Conservation (phyloP, 2,329 filamentous ascomycete species). For the Epichloe gansuensis region DNA sequence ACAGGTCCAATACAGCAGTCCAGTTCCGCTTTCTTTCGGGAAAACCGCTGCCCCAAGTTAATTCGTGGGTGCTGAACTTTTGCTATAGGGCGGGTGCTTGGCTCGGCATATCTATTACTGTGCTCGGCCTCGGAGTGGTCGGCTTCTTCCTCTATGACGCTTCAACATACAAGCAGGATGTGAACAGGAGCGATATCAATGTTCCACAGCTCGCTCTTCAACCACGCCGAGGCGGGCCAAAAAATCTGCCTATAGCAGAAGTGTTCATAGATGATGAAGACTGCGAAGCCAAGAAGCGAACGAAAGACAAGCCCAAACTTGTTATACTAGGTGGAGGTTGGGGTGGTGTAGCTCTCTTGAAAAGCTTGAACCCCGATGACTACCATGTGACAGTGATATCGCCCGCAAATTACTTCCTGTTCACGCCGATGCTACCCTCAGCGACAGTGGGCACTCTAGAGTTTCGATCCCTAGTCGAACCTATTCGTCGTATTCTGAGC, state of each 20-base stretch:
- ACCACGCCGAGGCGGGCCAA: conserved; percentile 74
- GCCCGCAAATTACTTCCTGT: conserved; percentile 91
- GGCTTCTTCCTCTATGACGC: conserved; percentile 92
- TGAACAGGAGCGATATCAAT: conserved; percentile 55
- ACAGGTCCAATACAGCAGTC: neutral
- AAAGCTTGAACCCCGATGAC: conserved; percentile 77
- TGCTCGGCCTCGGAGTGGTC: conserved; percentile 56
- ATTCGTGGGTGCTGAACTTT: conserved; percentile 40
- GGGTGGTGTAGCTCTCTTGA: conserved; percentile 85
- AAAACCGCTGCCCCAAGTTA: conserved; percentile 35
- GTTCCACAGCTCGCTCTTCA: conserved; percentile 76
- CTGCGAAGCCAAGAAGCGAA: conserved; percentile 49
- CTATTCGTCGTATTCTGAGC: conserved; percentile 71
- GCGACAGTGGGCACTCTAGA: conserved; percentile 94
- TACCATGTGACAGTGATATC: conserved; percentile 95
- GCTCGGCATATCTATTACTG: conserved; percentile 58
- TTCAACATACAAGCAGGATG: conserved; percentile 69
- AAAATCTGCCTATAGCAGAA: conserved; percentile 87
- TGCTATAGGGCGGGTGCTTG: conserved; percentile 51
- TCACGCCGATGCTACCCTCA: conserved; percentile 94
- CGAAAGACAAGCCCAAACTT: conserved; percentile 81
- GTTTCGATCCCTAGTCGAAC: conserved; percentile 81
- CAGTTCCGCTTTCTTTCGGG: conserved; percentile 30
- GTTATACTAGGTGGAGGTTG: conserved; percentile 91
- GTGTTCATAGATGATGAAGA: conserved; percentile 84